Evolutionary conservation across 2,329 filamentous ascomycete species (phyloP).

Genomic region (Ophiocordyceps camponoti-saundersi): DNA sequence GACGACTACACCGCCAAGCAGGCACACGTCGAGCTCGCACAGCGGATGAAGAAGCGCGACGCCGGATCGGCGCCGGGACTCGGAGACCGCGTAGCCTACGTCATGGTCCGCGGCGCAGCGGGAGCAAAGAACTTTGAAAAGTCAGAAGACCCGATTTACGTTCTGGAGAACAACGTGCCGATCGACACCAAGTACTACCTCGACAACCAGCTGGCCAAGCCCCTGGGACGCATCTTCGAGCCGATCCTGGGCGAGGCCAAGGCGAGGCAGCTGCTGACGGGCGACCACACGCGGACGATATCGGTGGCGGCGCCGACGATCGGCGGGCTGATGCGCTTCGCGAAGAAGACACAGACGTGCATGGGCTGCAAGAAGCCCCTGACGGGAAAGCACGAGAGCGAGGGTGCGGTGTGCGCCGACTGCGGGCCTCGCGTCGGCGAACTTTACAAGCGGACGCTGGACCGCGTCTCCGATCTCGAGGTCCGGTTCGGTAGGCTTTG

Average conservation of each 20-base stretch:
- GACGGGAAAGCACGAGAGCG: slow-evolving; percentile 57
- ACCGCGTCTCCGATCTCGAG: slow-evolving; percentile 80
- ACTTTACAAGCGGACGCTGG: slow-evolving; percentile 80
- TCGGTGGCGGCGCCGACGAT: slow-evolving; percentile 81
- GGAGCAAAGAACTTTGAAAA: slow-evolving; percentile 94
- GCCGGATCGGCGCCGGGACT: slow-evolving; percentile 82
- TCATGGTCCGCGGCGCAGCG: slow-evolving; percentile 83
- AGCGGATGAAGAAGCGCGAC: slow-evolving; percentile 94
- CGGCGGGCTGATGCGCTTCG: slow-evolving; percentile 94
- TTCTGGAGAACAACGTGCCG: slow-evolving; percentile 91
- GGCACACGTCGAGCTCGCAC: slow-evolving; percentile 86
- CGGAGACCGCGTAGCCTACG: slow-evolving; percentile 93
- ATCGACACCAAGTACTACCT: slow-evolving; percentile 98
- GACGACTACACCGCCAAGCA: slow-evolving; percentile 81
- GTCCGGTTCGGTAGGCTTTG: slow-evolving; percentile 83
- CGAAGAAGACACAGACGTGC: slow-evolving; percentile 94
- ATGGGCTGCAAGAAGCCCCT: slow-evolving; percentile 99
- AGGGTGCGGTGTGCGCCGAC: slow-evolving; percentile 75
- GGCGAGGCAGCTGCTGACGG: slow-evolving; percentile 68
- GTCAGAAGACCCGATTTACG: slow-evolving; percentile 91
- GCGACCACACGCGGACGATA: slow-evolving; percentile 89
- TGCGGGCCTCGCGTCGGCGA: slow-evolving; percentile 77
- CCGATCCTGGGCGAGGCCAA: slow-evolving; percentile 92
- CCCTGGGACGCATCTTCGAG: slow-evolving; percentile 88
- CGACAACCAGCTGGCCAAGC: slow-evolving; percentile 94